Evolutionary conservation across 1,139 yeast genomes (phyloP).

Genomic region (Lizanozyma gosingica): DNA sequence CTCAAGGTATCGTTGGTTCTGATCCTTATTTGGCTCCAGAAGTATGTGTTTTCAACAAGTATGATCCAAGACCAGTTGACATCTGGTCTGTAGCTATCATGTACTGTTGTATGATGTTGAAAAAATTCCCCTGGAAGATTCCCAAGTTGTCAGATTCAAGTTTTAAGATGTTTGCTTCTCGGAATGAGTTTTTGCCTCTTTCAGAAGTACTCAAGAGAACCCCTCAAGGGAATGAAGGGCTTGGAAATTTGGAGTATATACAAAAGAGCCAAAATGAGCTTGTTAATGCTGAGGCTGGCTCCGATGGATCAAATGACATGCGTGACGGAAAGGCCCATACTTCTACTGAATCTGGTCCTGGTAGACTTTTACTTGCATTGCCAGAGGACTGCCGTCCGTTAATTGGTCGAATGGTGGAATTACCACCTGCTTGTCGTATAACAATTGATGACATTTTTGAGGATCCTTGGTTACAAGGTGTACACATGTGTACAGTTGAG

Average conservation of each 20-base stretch:
- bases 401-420: constrained; percentile 65
- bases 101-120: constrained; percentile 88
- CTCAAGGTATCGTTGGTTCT: constrained; percentile 89
- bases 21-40: constrained; percentile 96
- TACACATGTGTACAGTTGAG: constrained; percentile 61
- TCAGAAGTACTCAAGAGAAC: constrained; percentile 33
- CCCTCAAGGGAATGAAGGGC: constrained; percentile 17
- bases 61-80: constrained; percentile 91
- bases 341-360: constrained; percentile 59
- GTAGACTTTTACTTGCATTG: constrained; percentile 56
- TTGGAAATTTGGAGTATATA: constrained; percentile 1
- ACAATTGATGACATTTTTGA: constrained; percentile 73
- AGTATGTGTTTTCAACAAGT: constrained; percentile 70
- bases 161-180: constrained; percentile 54
- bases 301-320: constrained; percentile 12
- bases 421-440: constrained; percentile 84
- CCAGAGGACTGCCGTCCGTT: constrained; percentile 61
- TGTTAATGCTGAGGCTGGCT: constrained; percentile 1
- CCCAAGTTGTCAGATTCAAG: constrained; percentile 84
- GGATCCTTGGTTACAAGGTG: constrained; percentile 64
- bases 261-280: background rate
- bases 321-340: constrained; percentile 42
- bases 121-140: constrained; percentile 94
- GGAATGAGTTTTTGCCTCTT: constrained; percentile 36
- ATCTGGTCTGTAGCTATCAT: constrained; percentile 93